Conservation (phyloP, 2,329 filamentous ascomycete species). For the Cytospora schulzeri region DNA sequence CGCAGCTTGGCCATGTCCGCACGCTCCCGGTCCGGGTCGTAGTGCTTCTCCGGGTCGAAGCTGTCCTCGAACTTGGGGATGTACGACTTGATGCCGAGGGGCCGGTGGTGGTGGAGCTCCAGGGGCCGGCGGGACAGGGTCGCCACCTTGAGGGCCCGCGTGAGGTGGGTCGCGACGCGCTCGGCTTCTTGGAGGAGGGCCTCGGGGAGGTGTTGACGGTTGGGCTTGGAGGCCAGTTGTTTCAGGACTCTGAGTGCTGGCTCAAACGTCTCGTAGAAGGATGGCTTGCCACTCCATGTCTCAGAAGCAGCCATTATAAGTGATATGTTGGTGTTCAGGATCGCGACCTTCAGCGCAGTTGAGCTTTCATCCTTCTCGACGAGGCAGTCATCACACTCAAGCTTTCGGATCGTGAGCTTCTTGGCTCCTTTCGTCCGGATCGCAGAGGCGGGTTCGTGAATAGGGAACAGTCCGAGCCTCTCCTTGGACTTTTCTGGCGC, state of each 20-base stretch:
- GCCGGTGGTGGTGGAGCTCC: constrained; percentile 84
- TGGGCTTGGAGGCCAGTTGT: constrained; percentile 60
- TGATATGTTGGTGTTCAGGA: constrained; percentile 63
- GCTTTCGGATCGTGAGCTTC: constrained; percentile 48
- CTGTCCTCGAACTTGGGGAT: constrained; percentile 95
- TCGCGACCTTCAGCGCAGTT: constrained; percentile 54
- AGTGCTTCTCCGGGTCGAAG: constrained; percentile 94
- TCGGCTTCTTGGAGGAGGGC: constrained; percentile 44
- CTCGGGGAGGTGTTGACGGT: constrained; percentile 52
- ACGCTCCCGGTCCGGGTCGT: constrained; percentile 91
- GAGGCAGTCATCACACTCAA: constrained; percentile 62
- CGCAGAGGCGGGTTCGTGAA: constrained; percentile 56
- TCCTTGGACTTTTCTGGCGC: constrained; percentile 55
- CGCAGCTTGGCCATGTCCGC: constrained; percentile 81
- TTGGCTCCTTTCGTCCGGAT: constrained; percentile 52
- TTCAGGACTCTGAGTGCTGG: constrained; percentile 62
- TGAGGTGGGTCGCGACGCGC: constrained; percentile 49
- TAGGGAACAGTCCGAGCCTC: constrained; percentile 59
- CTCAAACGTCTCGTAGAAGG: constrained; percentile 78
- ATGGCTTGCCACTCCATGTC: constrained; percentile 71
- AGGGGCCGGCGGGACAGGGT: constrained; percentile 73
- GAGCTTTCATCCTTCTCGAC: constrained; percentile 33
- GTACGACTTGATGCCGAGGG: constrained; percentile 82
- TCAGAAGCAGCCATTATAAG: constrained; percentile 70
- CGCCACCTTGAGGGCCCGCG: constrained; percentile 61